A percentile compares a stretch with the other conserved stretches of the same genome.
Evolutionary conservation across 805 yeast species (phyloP).

Genomic region (Kodamaea restingae): DNA sequence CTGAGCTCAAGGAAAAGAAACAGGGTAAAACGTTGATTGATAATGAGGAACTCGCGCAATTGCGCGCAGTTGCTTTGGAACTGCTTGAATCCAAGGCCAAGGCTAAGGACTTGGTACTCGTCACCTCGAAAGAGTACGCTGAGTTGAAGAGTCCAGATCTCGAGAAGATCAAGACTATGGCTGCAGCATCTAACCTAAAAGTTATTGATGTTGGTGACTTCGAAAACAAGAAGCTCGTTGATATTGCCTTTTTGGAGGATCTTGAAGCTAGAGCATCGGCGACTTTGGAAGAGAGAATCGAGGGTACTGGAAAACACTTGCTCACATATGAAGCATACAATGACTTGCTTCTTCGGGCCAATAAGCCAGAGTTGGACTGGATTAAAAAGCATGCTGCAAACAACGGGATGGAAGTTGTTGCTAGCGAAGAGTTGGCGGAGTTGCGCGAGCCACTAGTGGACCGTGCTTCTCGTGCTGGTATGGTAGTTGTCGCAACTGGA

Average conservation of each 20-base stretch:
- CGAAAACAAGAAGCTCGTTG: constrained; percentile 2
- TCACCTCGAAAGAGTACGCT: constrained; percentile 12
- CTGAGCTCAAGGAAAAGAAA: not conserved
- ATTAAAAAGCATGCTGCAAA: constrained; percentile 22
- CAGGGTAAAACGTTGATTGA: not conserved
- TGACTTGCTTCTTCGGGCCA: constrained; percentile 13
- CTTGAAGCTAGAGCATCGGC: constrained; percentile 10
- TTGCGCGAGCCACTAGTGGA: constrained; percentile 5
- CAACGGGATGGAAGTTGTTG: constrained; percentile 26
- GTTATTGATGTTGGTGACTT: not conserved
- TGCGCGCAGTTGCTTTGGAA: constrained; percentile 1
- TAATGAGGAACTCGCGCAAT: not conserved
- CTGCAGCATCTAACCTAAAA: not conserved
- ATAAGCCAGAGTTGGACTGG: constrained; percentile 17
- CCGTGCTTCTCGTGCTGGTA: constrained; percentile 9
- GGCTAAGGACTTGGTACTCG: not conserved
- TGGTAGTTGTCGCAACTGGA: constrained; percentile 8
- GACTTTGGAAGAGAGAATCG: constrained; percentile 15
- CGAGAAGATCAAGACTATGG: not conserved
- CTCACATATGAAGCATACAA: constrained; percentile 22
- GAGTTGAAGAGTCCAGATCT: constrained; percentile 13
- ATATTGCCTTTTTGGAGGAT: constrained; percentile 4
- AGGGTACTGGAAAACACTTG: constrained; percentile 18
- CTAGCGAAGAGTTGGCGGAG: constrained; percentile 19
- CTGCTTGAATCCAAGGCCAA: constrained; percentile 2